Base-by-base conservation (phyloP, 2,329 filamentous ascomycete genomes). In the Ophiostoma sp. region DNA sequence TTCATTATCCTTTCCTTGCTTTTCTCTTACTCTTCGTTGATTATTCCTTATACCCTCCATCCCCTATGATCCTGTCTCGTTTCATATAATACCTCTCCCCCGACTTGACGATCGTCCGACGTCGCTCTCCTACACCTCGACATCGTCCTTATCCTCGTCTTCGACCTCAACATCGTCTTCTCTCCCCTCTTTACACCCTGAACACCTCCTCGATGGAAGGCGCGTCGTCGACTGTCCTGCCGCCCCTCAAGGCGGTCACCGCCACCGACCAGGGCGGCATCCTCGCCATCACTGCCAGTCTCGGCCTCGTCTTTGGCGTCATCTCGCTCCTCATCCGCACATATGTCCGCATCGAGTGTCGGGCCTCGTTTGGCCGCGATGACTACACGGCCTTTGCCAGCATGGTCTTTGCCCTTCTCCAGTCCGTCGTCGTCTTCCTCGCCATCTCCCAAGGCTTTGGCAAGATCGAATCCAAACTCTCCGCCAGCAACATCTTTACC, bases 381-480 rank as follows among this genome's bases (percentile, higher is more conserved):
- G 76, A 76, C 62, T 68, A 74, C 12, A 74, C 79, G 40, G 70
- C 75, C 2, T 71, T 70, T 11, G 75, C 75, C 5, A 76, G 78
- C 60, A 71, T 75, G 72, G 71, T 74, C 5, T 69, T 79, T 38
- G 74, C 77, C 6, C 71, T 77, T 4, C 69, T 76, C 4, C 80
- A 82, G 71, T 75, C 76, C 5, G 74, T 75, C 1, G 65, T 79
- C 5, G 74, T 79, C 0, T 78, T 81, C 41, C 70, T 75, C 0
- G 76, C 77, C 63, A 75, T 81, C 1, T 71, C 75, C 9, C 71
- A 75, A 60, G 80, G 81, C 2, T 79, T 80, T 71, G 81, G 81
- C 4, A 78, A 77, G 58, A 66, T 64, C n/a, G 36, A 40, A 1
- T 11, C 45, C 38, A 69, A 68, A 8, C 67, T 72, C 8, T 73